A percentile compares a stretch with the other conserved stretches of the same genome.
These are phyloP conservation scores for Sporothrix sp. DNA, from an alignment of 2,329 filamentous ascomycete genomes.

Conservation along the genomic window DNA sequence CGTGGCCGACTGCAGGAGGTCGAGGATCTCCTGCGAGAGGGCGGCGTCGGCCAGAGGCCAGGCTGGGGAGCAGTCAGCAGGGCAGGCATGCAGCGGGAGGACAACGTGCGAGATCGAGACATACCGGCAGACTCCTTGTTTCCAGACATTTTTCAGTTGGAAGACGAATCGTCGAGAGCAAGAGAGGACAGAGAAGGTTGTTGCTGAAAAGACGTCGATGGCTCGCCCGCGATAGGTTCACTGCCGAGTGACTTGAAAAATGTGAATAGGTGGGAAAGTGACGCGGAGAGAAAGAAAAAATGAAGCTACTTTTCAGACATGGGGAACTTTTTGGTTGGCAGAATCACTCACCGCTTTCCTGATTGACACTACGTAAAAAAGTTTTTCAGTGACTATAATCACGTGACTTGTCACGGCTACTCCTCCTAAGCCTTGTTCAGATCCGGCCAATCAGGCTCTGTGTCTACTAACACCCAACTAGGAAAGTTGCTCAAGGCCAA, in stretches of 20 bases:
- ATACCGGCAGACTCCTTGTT: constrained; percentile 15
- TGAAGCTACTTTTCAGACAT: constrained; percentile 2
- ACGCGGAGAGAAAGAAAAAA: neutral
- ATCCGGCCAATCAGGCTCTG: neutral
- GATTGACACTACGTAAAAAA: neutral
- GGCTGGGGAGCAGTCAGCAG: constrained; percentile 7
- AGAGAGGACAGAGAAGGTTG: neutral
- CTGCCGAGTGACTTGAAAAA: constrained; percentile 11
- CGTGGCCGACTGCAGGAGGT: constrained; percentile 64
- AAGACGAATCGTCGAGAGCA: neutral
- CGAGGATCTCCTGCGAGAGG: constrained; percentile 58
- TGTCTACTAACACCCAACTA: too few species aligned
- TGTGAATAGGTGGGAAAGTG: neutral
- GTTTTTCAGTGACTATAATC: neutral
- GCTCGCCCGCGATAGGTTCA: constrained; percentile 20
- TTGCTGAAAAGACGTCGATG: constrained; percentile 11
- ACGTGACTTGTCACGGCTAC: neutral
- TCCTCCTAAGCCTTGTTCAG: too few species aligned
- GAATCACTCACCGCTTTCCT: constrained; percentile 1
- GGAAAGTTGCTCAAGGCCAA: too few species aligned
- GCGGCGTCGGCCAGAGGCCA: constrained; percentile 22
- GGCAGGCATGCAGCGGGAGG: neutral
- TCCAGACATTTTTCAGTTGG: constrained; percentile 14
- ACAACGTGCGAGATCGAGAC: neutral
- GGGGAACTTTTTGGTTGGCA: neutral